Conservation (phyloP, 1,139 yeast genomes). For the Zhuliangozyma blackwelliae region DNA sequence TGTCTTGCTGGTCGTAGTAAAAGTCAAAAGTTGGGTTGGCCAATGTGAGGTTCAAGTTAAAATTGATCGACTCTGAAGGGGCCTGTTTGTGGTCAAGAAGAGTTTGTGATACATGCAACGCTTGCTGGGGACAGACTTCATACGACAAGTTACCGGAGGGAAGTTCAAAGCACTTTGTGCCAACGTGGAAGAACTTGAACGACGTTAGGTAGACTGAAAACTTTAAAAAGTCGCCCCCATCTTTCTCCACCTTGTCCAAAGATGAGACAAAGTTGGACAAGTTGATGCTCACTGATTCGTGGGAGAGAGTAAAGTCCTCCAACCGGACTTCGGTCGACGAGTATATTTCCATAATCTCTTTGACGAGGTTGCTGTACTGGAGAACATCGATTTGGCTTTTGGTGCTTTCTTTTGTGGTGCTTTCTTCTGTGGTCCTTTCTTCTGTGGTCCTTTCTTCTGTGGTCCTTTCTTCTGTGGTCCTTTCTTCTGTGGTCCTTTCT, state of each 20-base stretch:
- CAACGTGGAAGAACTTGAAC: constrained; percentile 25
- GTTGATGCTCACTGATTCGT: constrained; percentile 13
- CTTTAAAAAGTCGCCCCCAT: constrained; percentile 6
- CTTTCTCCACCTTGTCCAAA: constrained; percentile 11
- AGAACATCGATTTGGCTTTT: constrained; percentile 4
- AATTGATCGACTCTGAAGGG: constrained; percentile 12
- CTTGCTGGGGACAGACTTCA: constrained; percentile 18
- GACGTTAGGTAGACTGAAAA: constrained; percentile 20
- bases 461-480: constrained; percentile 1
- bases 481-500: background rate
- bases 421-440: background rate
- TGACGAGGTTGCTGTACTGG: constrained; percentile 5
- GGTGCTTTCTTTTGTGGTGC: background rate
- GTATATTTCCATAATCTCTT: constrained; percentile 9
- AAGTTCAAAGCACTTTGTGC: constrained; percentile 30
- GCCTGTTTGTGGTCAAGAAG: constrained; percentile 9
- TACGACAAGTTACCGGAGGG: constrained; percentile 31
- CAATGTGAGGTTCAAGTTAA: constrained; percentile 17
- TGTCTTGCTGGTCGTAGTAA: constrained; percentile 36
- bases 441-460: constrained; percentile 1
- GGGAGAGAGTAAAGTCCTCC: constrained; percentile 28
- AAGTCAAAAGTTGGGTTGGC: constrained; percentile 35
- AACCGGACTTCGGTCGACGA: constrained; percentile 19
- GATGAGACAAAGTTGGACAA: constrained; percentile 20
- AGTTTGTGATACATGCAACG: constrained; percentile 8